Evolutionary conservation across 257 asterid genomes (phyloP), one percentile per base, ranked within the genome.

Genomic region (Penstemon davidsonii): DNA sequence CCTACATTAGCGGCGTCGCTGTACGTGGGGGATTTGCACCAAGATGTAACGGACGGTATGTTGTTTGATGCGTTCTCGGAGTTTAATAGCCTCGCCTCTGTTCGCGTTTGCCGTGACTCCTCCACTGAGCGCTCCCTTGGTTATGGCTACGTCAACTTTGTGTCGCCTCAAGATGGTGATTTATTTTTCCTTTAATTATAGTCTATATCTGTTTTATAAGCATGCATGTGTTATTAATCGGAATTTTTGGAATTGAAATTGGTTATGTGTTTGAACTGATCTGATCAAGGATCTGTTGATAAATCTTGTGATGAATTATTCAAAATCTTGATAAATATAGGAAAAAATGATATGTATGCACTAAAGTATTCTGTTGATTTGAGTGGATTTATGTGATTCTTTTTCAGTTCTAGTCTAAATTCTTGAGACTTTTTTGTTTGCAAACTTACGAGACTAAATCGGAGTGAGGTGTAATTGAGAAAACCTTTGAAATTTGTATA

Each of bases 11-110:
- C 77, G 64, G 81, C 81, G 74, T 80, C 87, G 37, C 84, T 84
- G 55, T 84, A 84, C 76, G 87, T 84, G 11, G 90, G 87, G 15
- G 90, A 82, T 75, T 66, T 84, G 77, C 84, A 72, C 5, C 74
- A 15, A 15, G 87, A 80, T 60, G 82, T 82, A 59, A 82, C 77
- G 63, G 90, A 84, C 15, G 74, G 58, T 1, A 41, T 67, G 70
- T 38, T 84, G 68, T 73, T 36, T 54, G 85, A 84, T 5, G 82
- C 77, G 0, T 84, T 84, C 71, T 11, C 69, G 40, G 87, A 82
- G 67, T 84, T 80, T 62, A 71, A 74, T 50, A 72, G 74, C 67
- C 80, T 81, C 38, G 58, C 76, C 5, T 84, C 90, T 8, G 87
- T 84, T 13, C 86, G 87, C 12, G 74, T 84, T 70, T 84, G 90